Evolutionary conservation across 352 stramenopile species (phyloP), one percentile per base, ranked within the genome.

Genomic region (Pythium pyrilobum): DNA sequence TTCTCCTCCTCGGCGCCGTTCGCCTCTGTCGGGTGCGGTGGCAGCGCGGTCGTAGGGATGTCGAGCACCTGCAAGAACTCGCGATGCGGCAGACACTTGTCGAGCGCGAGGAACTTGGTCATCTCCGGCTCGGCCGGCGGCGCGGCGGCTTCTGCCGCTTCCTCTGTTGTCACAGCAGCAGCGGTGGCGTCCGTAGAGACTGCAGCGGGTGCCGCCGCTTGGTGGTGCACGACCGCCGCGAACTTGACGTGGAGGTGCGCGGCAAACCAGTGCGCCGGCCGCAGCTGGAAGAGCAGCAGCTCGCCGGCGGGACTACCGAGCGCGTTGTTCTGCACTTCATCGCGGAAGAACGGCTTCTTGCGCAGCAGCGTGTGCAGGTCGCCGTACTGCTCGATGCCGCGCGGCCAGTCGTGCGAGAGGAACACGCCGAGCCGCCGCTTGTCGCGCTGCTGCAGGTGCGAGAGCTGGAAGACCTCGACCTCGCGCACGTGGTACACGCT

Each of bases 181-280:
- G n/a, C n/a, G n/a, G n/a, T n/a, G n/a, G n/a, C n/a, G n/a, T n/a
- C n/a, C n/a, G n/a, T n/a, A n/a, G n/a, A n/a, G n/a, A n/a, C n/a
- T n/a, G n/a, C n/a, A n/a, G n/a, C n/a, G n/a, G n/a, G n/a, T n/a
- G n/a, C n/a, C n/a, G n/a, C n/a, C n/a, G 46, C 33, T 36, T 71
- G 32, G 42, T 99, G 96, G 9, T 66, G 66, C 6, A 99, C 89
- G n/a, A 96, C 67, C 5, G 97, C 97, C 31, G 95, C 71, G 68
- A 99, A 99, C 66, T 98, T 99, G 46, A 98, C 89, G 72, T 99
- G 97, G 23, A 99, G 77, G 68, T 99, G 97, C 21, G 96, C 97
- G 0, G 95, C 74, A 67, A 99, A 99, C 97, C 97, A 99, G 52
- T 94, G 95, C 21, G 74, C 68, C 11, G 97, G 97, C 59, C 90